Percentiles rank a stretch among this genome's conserved stretches.
Evolutionary conservation across 75 land plant species (phyloP).

Genomic region (Picea sitchensis): DNA sequence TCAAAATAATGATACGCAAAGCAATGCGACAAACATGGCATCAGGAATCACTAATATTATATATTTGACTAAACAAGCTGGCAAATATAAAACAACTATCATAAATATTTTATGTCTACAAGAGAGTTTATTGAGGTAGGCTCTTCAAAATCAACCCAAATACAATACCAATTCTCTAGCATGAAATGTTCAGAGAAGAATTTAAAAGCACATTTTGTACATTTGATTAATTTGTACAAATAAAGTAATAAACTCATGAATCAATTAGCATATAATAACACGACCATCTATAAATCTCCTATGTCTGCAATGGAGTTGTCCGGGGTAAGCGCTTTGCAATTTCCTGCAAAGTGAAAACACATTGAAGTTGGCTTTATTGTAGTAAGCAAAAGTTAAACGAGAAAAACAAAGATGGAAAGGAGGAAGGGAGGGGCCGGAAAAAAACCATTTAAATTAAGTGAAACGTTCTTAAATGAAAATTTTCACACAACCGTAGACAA

Average conservation of each 20-base stretch:
- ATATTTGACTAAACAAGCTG: not conserved
- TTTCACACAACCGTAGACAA: no score
- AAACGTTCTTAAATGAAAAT: no score
- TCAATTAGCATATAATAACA: not conserved
- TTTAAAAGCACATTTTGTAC: not conserved
- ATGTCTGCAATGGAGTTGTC: constrained; percentile 15
- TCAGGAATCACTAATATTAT: not conserved
- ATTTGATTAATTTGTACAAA: not conserved
- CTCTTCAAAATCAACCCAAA: not conserved
- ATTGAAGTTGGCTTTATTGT: not conserved
- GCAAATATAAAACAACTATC: not conserved
- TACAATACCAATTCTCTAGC: not conserved
- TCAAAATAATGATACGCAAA: not conserved
- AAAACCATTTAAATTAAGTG: no score
- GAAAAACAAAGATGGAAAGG: no score
- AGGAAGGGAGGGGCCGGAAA: no score
- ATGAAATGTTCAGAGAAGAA: not conserved
- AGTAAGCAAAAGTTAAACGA: not conserved
- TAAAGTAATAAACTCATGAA: not conserved
- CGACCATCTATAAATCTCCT: not conserved
- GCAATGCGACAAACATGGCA: not conserved
- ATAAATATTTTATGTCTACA: not conserved
- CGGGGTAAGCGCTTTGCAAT: constrained; percentile 63
- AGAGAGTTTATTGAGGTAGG: not conserved
- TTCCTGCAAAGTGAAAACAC: constrained; percentile 35